Conservation (phyloP, 2,329 filamentous ascomycete species). For the Ustilaginoidea virens region DNA sequence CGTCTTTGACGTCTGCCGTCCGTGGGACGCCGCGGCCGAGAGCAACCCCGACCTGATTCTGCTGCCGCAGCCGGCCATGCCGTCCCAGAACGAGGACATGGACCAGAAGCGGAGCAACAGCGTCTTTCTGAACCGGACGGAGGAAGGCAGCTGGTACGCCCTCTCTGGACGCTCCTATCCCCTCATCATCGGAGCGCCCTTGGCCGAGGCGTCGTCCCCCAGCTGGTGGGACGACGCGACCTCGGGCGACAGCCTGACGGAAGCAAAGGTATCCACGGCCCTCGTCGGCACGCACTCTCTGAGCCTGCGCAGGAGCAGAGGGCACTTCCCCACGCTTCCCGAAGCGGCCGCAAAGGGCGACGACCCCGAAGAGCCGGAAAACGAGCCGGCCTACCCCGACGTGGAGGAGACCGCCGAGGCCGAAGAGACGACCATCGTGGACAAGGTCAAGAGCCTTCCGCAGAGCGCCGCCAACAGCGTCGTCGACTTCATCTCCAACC, state of each 20-base stretch:
- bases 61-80: constrained; percentile 70
- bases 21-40: constrained; percentile 44
- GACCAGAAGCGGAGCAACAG: constrained; percentile 41
- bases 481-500: constrained; percentile 40
- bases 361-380: constrained; percentile 15
- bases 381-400: constrained; percentile 17
- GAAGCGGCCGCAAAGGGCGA: constrained; percentile 14
- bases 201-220: constrained; percentile 26
- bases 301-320: constrained; percentile 21
- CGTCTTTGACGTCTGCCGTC: constrained; percentile 77
- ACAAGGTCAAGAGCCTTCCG: constrained; percentile 34
- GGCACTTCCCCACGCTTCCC: constrained; percentile 23
- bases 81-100: constrained; percentile 31
- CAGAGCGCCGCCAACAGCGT: constrained; percentile 33
- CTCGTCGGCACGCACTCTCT: constrained; percentile 56
- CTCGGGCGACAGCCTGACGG: constrained; percentile 22
- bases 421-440: constrained; percentile 29
- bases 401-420: constrained; percentile 9
- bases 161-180: constrained; percentile 80
- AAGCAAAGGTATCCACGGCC: constrained; percentile 38
- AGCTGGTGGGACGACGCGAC: constrained; percentile 32
- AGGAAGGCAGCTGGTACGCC: constrained; percentile 83
- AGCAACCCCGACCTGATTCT: constrained; percentile 65
- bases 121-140: constrained; percentile 78
- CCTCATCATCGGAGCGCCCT: constrained; percentile 55